Conservation (phyloP, 805 yeast genomes). For the Pichia paraexigua region DNA sequence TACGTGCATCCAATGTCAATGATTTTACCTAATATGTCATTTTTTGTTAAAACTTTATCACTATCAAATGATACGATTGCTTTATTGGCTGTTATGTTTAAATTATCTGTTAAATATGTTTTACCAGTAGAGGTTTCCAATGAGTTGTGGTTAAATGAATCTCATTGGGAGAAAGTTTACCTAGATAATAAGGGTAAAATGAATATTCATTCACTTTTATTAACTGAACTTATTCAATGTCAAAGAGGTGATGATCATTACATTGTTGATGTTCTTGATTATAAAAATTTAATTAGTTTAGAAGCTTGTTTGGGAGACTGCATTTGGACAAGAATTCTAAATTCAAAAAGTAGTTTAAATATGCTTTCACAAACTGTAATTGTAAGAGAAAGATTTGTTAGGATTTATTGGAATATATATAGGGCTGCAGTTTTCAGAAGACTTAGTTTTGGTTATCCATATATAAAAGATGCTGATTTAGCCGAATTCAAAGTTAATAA, state of each 20-base stretch:
- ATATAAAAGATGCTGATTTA: constrained; percentile 7
- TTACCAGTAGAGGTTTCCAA: constrained; percentile 21
- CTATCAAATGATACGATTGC: constrained; percentile 25
- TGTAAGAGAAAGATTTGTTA: constrained; percentile 27
- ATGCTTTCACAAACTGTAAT: constrained; percentile 1
- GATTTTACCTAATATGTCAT: constrained; percentile 29
- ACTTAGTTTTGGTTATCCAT: constrained; percentile 32
- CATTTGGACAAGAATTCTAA: not conserved
- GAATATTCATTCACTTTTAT: constrained; percentile 21
- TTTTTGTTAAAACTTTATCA: constrained; percentile 25
- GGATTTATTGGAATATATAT: constrained; percentile 35
- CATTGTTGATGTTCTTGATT: constrained; percentile 11
- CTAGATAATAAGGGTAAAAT: constrained; percentile 28
- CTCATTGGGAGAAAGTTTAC: constrained; percentile 31
- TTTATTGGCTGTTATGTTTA: constrained; percentile 29
- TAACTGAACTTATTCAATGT: constrained; percentile 23
- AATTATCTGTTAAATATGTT: constrained; percentile 27
- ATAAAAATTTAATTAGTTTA: constrained; percentile 3
- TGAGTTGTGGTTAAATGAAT: constrained; percentile 23
- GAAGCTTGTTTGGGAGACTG: not conserved
- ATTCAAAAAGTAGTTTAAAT: not conserved
- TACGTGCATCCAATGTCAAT: constrained; percentile 33
- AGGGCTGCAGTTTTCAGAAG: constrained; percentile 29
- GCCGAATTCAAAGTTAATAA: constrained; percentile 23
- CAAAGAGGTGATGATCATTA: constrained; percentile 20